A percentile compares a stretch with the other conserved stretches of the same genome.
These are phyloP conservation scores for Abrus pulchellus DNA, from an alignment of 306 rosid genomes.

Conservation along the genomic window DNA sequence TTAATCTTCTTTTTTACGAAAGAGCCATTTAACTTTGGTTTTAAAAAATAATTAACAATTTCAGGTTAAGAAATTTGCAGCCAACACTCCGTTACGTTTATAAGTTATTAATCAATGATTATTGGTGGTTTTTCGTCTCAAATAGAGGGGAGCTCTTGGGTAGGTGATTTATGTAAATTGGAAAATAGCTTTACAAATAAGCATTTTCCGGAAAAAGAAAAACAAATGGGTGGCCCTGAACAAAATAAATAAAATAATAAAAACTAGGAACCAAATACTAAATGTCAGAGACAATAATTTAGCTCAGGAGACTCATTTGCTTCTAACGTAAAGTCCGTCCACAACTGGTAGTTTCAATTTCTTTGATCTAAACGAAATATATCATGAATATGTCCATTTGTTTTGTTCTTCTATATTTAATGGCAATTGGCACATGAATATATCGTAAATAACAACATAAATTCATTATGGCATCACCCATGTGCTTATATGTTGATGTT, in stretches of 20 bases:
- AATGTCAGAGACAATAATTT: conserved; percentile 28
- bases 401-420: background rate
- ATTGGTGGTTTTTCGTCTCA: conserved; percentile 31
- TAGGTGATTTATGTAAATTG: background rate
- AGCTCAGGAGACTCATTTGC: conserved; percentile 28
- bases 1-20: background rate
- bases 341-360: background rate
- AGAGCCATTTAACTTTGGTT: conserved; percentile 15
- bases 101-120: background rate
- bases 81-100: background rate
- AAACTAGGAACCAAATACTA: background rate
- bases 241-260: background rate
- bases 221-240: background rate
- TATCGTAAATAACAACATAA: background rate
- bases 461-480: background rate
- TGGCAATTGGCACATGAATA: background rate
- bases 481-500: background rate
- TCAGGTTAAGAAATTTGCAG: background rate
- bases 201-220: background rate
- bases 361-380: background rate
- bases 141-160: conserved; percentile 2
- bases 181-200: background rate
- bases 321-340: conserved; percentile 37
- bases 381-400: conserved; percentile 2
- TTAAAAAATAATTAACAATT: background rate